A percentile compares a stretch with the other conserved stretches of the same genome.
Evolutionary conservation across 1,284 basidiomycete genomes (phyloP).

Genomic region (Kwoniella shivajii): DNA sequence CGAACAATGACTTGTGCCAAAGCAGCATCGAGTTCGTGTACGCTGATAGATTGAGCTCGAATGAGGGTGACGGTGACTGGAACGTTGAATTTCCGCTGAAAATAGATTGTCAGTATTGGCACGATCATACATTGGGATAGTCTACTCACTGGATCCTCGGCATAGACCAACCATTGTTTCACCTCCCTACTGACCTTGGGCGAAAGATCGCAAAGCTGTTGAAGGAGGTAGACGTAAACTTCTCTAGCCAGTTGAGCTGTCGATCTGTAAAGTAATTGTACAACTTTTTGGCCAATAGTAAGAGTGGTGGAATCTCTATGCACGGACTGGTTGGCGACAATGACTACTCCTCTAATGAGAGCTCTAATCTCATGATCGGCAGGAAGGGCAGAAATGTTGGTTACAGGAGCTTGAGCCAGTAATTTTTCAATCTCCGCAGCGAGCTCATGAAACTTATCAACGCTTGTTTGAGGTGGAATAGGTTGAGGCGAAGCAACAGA

Average conservation of each 20-base stretch:
- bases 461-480: conserved; percentile 42
- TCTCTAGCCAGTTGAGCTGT: conserved; percentile 79
- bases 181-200: conserved; percentile 96
- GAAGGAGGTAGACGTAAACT: conserved; percentile 84
- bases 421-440: conserved; percentile 78
- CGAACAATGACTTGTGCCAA: conserved; percentile 79
- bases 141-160: conserved; percentile 83
- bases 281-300: conserved; percentile 76
- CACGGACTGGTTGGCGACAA: conserved; percentile 72
- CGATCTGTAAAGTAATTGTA: conserved; percentile 73
- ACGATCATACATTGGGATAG: neutral
- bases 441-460: conserved; percentile 61
- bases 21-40: conserved; percentile 83
- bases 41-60: conserved; percentile 76
- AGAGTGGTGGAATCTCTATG: conserved; percentile 85
- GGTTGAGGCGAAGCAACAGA: conserved; percentile 26
- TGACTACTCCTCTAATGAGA: conserved; percentile 77
- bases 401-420: conserved; percentile 66
- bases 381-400: conserved; percentile 68
- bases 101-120: conserved; percentile 4
- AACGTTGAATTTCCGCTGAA: conserved; percentile 90
- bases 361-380: conserved; percentile 82
- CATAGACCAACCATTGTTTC: conserved; percentile 93
- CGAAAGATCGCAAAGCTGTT: conserved; percentile 84
- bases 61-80: conserved; percentile 89